Base-by-base conservation (phyloP, 805 yeast species). In the Lipomyces sp. region DNA sequence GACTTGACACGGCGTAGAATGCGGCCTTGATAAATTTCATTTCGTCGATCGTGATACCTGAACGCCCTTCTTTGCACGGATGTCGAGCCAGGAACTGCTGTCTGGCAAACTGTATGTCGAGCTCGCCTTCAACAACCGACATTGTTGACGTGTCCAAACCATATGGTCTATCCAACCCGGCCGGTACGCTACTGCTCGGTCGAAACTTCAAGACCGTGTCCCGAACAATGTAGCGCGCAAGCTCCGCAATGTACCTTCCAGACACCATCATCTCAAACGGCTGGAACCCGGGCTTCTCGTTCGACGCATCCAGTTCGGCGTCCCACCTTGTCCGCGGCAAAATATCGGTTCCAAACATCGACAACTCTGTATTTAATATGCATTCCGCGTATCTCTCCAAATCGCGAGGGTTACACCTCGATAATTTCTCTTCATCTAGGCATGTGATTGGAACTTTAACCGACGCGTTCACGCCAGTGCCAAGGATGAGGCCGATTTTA, bases 351-450 rank as follows among this genome's bases (percentile, higher is more conserved):
- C 90, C 88, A 73, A 91, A 90, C 65, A 96, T 90, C 66, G 97
- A 97, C 90, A 96, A 89, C 80, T 92, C 97, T 50, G 96, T 91
- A 78, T 92, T 92, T 71, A 92, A 83, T 69, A 90, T 88, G 92
- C 90, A 90, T 11, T 67, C 64, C 15, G 53, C 29, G 30, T 60
- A 33, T 18, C 55, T 42, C 59, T 66, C 67, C 24, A 59, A 45
- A 71, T 81, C 76, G 13, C 74, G 76, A 33, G 73, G 77, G 51
- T 76, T 74, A 7, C 79, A 67, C 50, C 80, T 77, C 1, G 84
- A 81, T 86, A 79, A 76, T 87, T 92, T 66, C 82, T 84, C 74
- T 87, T 88, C 66, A 86, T 87, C 57, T 84, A 88, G 57, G 86
- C 76, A 64, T 83, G 84, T 77, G 86, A 94, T 77, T 81, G 84